phyloP scores from a whole-genome alignment of 2,329 filamentous ascomycete species.

The Colletotrichum sp. region DNA sequence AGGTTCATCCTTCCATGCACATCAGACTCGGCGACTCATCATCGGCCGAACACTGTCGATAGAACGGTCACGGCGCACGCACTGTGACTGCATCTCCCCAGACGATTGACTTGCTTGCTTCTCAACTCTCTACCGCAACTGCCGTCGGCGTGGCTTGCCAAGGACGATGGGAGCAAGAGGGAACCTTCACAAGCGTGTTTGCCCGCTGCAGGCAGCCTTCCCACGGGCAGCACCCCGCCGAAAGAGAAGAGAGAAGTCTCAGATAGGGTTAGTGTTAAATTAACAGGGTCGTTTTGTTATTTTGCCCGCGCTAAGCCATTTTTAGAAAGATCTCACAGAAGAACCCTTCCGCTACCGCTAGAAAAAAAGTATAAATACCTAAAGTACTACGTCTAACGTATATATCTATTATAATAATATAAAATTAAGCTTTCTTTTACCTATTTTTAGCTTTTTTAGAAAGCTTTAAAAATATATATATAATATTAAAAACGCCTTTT shows the following conservation, averaged over 20 bases:
- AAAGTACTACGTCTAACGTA: too few relatives aligned
- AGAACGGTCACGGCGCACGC: not conserved
- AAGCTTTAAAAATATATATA: too few relatives aligned
- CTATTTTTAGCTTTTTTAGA: too few relatives aligned
- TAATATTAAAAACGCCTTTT: too few relatives aligned
- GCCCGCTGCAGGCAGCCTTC: not conserved
- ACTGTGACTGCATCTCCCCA: not conserved
- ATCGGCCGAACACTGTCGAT: not conserved
- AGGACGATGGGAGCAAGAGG: not conserved
- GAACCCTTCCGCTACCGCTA: too few relatives aligned
- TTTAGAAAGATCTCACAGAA: too few relatives aligned
- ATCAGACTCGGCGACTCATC: not conserved
- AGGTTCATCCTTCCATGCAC: not conserved
- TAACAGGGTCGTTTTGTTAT: too few relatives aligned
- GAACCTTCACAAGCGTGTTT: not conserved
- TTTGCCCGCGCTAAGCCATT: too few relatives aligned
- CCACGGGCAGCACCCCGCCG: not conserved
- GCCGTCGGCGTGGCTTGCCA: not conserved
- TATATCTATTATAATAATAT: too few relatives aligned
- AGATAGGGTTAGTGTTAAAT: not conserved
- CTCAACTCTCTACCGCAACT: not conserved
- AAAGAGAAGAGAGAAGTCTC: not conserved
- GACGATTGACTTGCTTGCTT: not conserved
- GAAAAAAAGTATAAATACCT: too few relatives aligned
- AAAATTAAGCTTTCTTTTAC: too few relatives aligned